Conservation (phyloP, 495 filamentous ascomycete species). For the Penicillium crystallinum region DNA sequence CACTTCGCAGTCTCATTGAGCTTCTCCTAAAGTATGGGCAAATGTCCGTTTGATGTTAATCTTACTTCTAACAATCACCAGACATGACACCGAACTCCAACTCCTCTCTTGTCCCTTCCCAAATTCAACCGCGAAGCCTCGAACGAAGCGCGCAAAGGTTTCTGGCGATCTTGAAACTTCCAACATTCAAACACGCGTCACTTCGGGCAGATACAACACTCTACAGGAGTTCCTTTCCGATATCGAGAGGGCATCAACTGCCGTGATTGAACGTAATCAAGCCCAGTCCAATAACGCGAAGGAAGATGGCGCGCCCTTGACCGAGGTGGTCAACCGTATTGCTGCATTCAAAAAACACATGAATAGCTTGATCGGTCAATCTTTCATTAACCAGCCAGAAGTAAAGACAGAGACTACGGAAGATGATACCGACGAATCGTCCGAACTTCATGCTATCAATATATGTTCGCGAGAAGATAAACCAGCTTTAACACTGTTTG, state of each 20-base stretch:
- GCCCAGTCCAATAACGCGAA: slow-evolving; percentile 27
- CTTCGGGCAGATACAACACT: slow-evolving; percentile 38
- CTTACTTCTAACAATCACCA: slow-evolving; percentile 20
- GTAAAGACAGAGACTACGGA: slow-evolving; percentile 38
- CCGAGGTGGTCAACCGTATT: slow-evolving; percentile 37
- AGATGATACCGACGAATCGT: slow-evolving; percentile 30
- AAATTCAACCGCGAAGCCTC: slow-evolving; percentile 38
- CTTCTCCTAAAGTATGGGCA: slow-evolving; percentile 32
- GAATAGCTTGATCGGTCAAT: slow-evolving; percentile 44
- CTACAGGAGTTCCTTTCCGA: slow-evolving; percentile 47
- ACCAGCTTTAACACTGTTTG: slow-evolving; percentile 63
- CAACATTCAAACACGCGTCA: slow-evolving; percentile 39
- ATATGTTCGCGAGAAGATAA: slow-evolving; percentile 40
- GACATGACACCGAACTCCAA: slow-evolving; percentile 39
- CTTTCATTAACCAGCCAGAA: slow-evolving; percentile 31
- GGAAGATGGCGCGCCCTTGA: slow-evolving; percentile 31
- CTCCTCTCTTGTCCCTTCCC: slow-evolving; percentile 41
- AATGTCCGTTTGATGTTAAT: neutral
- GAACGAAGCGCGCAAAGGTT: slow-evolving; percentile 46
- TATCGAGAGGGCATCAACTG: slow-evolving; percentile 44
- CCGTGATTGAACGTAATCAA: slow-evolving; percentile 41
- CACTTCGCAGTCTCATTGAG: slow-evolving; percentile 35
- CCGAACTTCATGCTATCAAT: slow-evolving; percentile 20
- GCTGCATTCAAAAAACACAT: slow-evolving; percentile 46
- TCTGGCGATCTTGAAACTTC: slow-evolving; percentile 35